These are phyloP conservation scores for Colletotrichum sp. DNA, from an alignment of 2,329 filamentous ascomycete species.

Conservation along the genomic window DNA sequence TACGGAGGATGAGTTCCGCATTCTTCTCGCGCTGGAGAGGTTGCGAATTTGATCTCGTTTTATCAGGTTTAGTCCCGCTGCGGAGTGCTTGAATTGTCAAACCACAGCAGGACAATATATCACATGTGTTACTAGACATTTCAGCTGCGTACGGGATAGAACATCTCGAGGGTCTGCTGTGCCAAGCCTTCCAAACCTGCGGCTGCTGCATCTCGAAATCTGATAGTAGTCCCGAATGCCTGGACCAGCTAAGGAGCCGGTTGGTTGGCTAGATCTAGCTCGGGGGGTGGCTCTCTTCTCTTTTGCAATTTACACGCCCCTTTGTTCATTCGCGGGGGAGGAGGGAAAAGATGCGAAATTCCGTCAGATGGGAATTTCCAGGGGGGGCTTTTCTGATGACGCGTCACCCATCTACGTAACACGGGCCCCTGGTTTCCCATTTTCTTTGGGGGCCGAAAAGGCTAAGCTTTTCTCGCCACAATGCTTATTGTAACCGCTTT, in stretches of 20 bases:
- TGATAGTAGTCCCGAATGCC: neutral
- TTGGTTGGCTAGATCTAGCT: neutral
- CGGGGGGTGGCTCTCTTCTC: neutral
- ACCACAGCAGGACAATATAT: neutral
- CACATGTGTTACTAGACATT: accelerated
- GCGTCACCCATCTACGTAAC: conserved; percentile 11
- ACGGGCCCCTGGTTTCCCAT: neutral
- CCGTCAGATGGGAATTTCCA: neutral
- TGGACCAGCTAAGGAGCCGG: neutral
- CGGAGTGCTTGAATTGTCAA: neutral
- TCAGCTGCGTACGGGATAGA: neutral
- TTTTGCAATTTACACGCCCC: neutral
- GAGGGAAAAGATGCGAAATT: neutral
- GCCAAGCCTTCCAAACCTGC: neutral
- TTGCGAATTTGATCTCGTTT: neutral
- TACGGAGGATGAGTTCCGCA: neutral
- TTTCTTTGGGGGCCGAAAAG: conserved; percentile 3
- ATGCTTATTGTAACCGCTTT: conserved; percentile 15
- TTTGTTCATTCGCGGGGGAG: neutral
- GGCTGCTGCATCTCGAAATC: neutral
- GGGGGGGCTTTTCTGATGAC: neutral
- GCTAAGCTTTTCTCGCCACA: conserved; percentile 10
- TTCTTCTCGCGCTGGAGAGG: neutral
- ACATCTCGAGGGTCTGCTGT: neutral
- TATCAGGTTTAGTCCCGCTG: neutral